phyloP scores from a whole-genome alignment of 805 yeast genomes.

The Candida awuae region DNA sequence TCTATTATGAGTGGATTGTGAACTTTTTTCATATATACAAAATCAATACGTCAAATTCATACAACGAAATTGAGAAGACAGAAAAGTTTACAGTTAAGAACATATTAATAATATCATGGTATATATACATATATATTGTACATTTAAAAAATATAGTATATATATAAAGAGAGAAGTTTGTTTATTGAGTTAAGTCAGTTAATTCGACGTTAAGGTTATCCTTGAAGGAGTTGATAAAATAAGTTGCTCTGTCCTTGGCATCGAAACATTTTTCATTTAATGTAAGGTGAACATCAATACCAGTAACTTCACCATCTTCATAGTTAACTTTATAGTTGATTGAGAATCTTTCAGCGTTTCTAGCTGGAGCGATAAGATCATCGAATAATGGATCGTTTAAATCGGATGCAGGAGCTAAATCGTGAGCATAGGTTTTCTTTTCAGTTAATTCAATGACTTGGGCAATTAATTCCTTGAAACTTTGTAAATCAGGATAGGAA shows the following conservation, averaged over 20 bases:
- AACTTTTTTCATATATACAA: too few species aligned
- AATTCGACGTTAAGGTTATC: constrained; percentile 1
- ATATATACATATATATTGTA: neutral
- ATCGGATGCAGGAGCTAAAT: constrained; percentile 34
- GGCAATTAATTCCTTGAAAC: constrained; percentile 28
- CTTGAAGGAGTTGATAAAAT: constrained; percentile 23
- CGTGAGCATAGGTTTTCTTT: constrained; percentile 32
- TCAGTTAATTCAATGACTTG: constrained; percentile 41
- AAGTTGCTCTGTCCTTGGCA: constrained; percentile 39
- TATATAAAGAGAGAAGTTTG: neutral
- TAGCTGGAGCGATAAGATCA: constrained; percentile 41
- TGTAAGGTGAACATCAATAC: constrained; percentile 30
- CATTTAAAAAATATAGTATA: neutral
- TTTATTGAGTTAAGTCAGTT: too few species aligned
- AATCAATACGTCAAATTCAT: too few species aligned
- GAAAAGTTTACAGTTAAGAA: too few species aligned
- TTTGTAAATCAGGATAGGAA: constrained; percentile 2
- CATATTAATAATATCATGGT: too few species aligned
- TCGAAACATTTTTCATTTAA: constrained; percentile 35
- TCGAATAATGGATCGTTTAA: constrained; percentile 56
- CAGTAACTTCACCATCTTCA: constrained; percentile 17
- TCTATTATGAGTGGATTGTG: too few species aligned
- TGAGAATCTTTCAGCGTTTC: constrained; percentile 36
- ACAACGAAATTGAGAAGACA: too few species aligned
- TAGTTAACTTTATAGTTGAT: constrained; percentile 26